Evolutionary conservation across 768 basidiomycete genomes (phyloP), one percentile per base, ranked within the genome.

Genomic region (Butyriboletus loyo): DNA sequence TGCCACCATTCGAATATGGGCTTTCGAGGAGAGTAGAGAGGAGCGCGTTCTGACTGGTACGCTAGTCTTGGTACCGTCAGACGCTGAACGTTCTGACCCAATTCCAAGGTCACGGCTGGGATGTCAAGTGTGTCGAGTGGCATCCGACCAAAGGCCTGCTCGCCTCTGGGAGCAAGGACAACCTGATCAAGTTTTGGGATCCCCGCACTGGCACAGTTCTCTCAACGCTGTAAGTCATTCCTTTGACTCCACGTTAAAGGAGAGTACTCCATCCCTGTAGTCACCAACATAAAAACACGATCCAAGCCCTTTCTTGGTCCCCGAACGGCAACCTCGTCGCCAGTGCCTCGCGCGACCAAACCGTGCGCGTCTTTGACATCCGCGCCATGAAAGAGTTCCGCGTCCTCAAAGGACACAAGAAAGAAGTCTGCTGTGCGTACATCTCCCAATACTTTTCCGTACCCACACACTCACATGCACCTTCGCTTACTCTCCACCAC

Each of bases 121-220:
- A 99, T 63, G 97, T 99, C 21, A 90, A 95, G 66, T 97, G 93
- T 54, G 93, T 98, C 1, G 89, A 98, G 74, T 99, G 97, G 97
- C 97, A 99, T 72, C 93, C 94, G 5, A 92, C 89, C 0, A 98
- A 98, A 71, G 96, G 96, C 10, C 76, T 99, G 9, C 80, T 99
- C 21, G 93, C 90, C 6, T 94, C 92, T 4, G 97, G 97, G 24
- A 92, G 91, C 61, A 98, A 98, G 72, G 97, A 99, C 72, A 97
- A 98, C 69, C 83, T 92, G 61, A 92, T 98, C 72, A 98, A 98
- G 64, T 99, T 99, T 73, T 99, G 97, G 97, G 97, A 99, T 68
- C 97, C 97, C 21, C 80, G 97, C 34, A 92, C 92, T 10, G 92
- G 89, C 32, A 94, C 90, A 0, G 84, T 86, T 10, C 79, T 99